Evolutionary conservation across 495 filamentous ascomycete genomes (phyloP), one percentile per base, ranked within the genome.

Genomic region (Trypethelium eluteriae): DNA sequence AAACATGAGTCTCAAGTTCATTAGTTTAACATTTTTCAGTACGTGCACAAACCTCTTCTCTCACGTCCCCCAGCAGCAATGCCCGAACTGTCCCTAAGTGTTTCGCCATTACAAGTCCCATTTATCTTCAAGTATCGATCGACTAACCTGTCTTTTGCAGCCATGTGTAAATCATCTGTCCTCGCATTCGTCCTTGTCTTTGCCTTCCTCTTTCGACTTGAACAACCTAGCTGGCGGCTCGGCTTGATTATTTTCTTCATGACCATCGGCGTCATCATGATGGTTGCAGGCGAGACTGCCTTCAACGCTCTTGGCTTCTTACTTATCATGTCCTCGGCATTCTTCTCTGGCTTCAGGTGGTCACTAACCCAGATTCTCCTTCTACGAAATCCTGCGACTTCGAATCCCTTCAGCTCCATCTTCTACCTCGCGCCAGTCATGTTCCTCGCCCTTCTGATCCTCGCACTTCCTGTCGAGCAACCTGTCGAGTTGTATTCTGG

Each of bases 151-250:
- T 5, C 36, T 7, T 36, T 36, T 59, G 14, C 53, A 91, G 89
- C 93, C 65, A 99, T 99, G 95, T 98, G 94, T 78, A 99, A 99
- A 85, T 98, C 94, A 3, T 96, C 92, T 32, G 89, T 92, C 41
- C 84, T 98, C 18, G 92, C 89, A 46, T 98, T 99, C 73, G 94
- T 99, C 59, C 87, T 99, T 7, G 71, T 96, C 65, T 99, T 99
- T 77, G 95, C 95, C 66, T 96, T 99, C 75, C 72, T 95, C 62
- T 98, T 99, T 81, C 88, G 88, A 44, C 87, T 99, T 38, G 95
- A 99, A 77, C 82, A 83, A 5, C 91, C 91, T 0, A 96, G 93
- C 0, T 86, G 90, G 79, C 88, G 87, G 69, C 83, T 99, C 32
- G 88, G 96, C 34, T 77, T 84, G 44, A 91, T 99, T 69, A 98